A percentile compares a stretch with the other conserved stretches of the same genome.
These are phyloP conservation scores for Stemphylium lycopersici DNA, from an alignment of 2,329 filamentous ascomycete genomes.

Conservation along the genomic window DNA sequence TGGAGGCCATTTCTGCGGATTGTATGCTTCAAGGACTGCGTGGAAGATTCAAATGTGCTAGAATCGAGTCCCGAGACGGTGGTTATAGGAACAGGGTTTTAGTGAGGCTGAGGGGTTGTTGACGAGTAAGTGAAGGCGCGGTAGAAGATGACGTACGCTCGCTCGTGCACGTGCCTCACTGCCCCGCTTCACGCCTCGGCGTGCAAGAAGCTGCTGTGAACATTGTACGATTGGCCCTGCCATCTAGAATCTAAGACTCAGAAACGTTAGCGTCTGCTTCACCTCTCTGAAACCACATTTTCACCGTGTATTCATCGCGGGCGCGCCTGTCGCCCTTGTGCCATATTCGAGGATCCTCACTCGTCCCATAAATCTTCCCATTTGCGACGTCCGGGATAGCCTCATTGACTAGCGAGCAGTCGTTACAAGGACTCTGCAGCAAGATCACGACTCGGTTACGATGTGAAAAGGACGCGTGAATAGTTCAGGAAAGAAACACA, in stretches of 20 bases:
- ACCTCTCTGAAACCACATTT: no score
- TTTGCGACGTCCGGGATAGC: no score
- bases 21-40: neutral
- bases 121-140: slow-evolving; percentile 17
- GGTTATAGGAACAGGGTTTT: slow-evolving; percentile 12
- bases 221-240: neutral
- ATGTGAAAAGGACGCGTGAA: no score
- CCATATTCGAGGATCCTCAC: no score
- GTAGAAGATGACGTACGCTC: slow-evolving; percentile 22
- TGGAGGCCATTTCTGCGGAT: slow-evolving; percentile 21
- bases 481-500: no score
- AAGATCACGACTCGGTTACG: no score
- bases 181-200: slow-evolving; percentile 16
- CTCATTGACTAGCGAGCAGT: no score
- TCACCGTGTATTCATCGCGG: no score
- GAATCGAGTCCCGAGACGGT: neutral
- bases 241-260: neutral
- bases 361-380: no score
- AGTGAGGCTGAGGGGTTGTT: slow-evolving; percentile 21
- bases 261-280: no score
- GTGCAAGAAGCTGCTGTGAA: neutral
- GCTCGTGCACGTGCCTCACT: slow-evolving; percentile 12
- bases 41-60: neutral
- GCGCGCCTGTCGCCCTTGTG: no score
- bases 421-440: no score